Evolutionary conservation across 768 basidiomycete genomes (phyloP), one percentile per base, ranked within the genome.

Genomic region (Leucosporidium scottii): DNA sequence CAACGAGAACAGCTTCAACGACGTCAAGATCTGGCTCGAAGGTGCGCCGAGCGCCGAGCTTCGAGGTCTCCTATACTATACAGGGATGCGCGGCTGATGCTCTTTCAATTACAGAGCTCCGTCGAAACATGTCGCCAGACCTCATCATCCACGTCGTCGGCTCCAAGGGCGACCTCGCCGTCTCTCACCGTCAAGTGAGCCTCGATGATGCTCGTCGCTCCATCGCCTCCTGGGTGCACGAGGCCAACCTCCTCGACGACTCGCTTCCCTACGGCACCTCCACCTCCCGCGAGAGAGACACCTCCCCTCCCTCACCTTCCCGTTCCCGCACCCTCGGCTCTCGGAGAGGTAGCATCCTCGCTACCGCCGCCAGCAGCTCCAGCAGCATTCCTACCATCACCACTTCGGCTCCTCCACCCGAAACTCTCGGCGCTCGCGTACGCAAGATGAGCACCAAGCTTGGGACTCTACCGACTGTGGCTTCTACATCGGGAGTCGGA

Each of bases 71-170:
- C n/a, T n/a, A n/a, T n/a, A n/a, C n/a, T n/a, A n/a, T n/a, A n/a
- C n/a, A n/a, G n/a, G n/a, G n/a, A n/a, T n/a, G n/a, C n/a, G n/a
- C n/a, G n/a, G n/a, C n/a, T n/a, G n/a, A n/a, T n/a, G n/a, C 25
- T 64, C 68, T 74, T 72, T 74, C 51, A 21, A 23, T 3, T 30
- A 2, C 67, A 77, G 78, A 79, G 64, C 73, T 79, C 15, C 74
- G 72, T 18, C 73, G 73, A 28, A 75, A 76, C 56, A 75, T 77
- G 65, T 59, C 74, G 13, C 63, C 71, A 59, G 91, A 93, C 75
- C 83, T 93, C 66, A 87, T 94, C 77, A 91, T 96, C 75, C 92
- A 93, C 79, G 90, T 97, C 75, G 92, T 96, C 74, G 93, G 93
- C 65, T 86, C 93, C 70, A 97, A 97, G 66, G 72, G 67, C 53